Evolutionary conservation across 2,329 filamentous ascomycete species (phyloP).

Genomic region (Rhinocladiella mackenziei): DNA sequence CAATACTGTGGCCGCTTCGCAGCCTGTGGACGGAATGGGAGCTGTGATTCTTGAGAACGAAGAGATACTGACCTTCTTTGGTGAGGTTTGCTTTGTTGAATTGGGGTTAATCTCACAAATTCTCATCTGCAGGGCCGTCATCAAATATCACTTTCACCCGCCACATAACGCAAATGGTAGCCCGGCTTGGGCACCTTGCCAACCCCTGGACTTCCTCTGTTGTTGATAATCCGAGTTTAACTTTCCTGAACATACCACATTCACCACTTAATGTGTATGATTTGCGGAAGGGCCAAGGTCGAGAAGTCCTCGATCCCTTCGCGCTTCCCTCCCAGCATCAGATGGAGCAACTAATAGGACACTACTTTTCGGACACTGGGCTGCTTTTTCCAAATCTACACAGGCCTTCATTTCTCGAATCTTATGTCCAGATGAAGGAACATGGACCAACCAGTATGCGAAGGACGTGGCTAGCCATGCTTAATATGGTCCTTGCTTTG

Average conservation of each 20-base stretch:
- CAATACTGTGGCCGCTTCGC: no score
- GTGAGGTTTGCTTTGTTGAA: slow-evolving; percentile 12
- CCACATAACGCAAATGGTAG: slow-evolving; percentile 36
- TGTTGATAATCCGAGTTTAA: slow-evolving; percentile 7
- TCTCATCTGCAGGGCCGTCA: slow-evolving; percentile 34
- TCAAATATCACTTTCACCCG: slow-evolving; percentile 44
- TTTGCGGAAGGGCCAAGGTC: no score
- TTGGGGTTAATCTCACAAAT: no score
- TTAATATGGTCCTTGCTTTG: slow-evolving; percentile 52
- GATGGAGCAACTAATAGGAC: slow-evolving; percentile 3
- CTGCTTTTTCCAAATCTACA: slow-evolving; percentile 41
- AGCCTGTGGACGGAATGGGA: slow-evolving; percentile 36
- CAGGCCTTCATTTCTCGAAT: slow-evolving; percentile 35
- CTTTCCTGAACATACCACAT: slow-evolving; percentile 1
- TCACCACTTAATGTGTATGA: neutral
- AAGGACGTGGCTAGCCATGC: slow-evolving; percentile 49
- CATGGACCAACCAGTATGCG: slow-evolving; percentile 38
- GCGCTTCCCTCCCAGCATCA: slow-evolving; percentile 32
- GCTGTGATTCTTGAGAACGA: slow-evolving; percentile 34
- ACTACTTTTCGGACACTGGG: slow-evolving; percentile 33
- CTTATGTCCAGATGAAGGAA: slow-evolving; percentile 34
- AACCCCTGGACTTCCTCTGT: neutral
- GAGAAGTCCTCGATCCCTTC: slow-evolving; percentile 35
- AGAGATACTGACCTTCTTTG: slow-evolving; percentile 37
- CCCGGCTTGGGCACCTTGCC: slow-evolving; percentile 1